phyloP scores from a whole-genome alignment of 768 basidiomycete species.

The Panellus pusillus region DNA sequence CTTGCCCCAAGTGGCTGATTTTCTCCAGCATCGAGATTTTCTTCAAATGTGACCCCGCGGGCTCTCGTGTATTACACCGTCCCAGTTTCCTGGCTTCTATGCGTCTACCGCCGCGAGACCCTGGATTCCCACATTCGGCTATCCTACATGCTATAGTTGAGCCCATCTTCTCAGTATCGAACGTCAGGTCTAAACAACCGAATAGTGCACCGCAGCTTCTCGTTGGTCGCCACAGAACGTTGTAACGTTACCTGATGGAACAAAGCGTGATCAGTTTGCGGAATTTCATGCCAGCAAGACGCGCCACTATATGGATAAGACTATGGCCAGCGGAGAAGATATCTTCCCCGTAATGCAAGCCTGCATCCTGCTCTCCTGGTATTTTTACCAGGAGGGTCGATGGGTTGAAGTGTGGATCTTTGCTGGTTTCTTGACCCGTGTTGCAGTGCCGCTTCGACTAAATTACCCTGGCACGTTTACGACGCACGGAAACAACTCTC shows the following conservation, averaged over 20 bases:
- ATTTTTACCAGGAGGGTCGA: constrained; percentile 86
- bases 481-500: constrained; percentile 63
- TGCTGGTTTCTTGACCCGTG: constrained; percentile 81
- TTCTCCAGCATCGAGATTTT: constrained; percentile 74
- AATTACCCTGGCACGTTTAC: constrained; percentile 87
- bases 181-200: not conserved
- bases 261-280: constrained; percentile 80
- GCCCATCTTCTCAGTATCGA: constrained; percentile 15
- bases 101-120: constrained; percentile 76
- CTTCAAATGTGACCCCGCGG: constrained; percentile 86
- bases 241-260: constrained; percentile 69
- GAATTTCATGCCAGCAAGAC: constrained; percentile 87
- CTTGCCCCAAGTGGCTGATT: constrained; percentile 12
- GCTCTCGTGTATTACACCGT: constrained; percentile 80
- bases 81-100: constrained; percentile 79
- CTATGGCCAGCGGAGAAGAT: constrained; percentile 86
- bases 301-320: constrained; percentile 83
- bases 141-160: constrained; percentile 88
- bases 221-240: constrained; percentile 77
- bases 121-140: constrained; percentile 85
- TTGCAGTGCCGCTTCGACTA: constrained; percentile 76
- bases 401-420: constrained; percentile 94
- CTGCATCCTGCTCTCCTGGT: constrained; percentile 85
- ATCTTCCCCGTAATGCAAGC: constrained; percentile 88
- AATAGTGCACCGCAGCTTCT: constrained; percentile 78